Evolutionary conservation across 2,329 filamentous ascomycete species (phyloP), one percentile per base, ranked within the genome.

Genomic region (Colletotrichum liaoningense): DNA sequence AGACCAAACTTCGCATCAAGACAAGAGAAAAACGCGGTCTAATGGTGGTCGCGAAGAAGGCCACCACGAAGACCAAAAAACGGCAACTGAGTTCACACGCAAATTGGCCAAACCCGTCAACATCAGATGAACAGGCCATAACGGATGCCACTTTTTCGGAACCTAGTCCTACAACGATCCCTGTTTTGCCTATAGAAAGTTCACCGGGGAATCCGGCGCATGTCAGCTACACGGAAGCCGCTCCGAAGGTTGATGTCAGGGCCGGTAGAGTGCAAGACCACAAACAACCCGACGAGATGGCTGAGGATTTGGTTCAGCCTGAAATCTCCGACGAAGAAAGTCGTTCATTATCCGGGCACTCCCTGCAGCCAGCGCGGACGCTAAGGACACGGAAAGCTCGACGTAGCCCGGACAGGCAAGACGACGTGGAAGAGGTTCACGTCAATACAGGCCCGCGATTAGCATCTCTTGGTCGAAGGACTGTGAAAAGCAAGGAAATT

Each of bases 11-110:
- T 46, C 84, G 84, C 8, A 86, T 89, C 64, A 85, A 82, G 72
- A 80, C 86, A 22, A 82, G 84, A 69, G 84, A 85, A 72, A 86
- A 84, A 72, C 83, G 87, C 65, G 87, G 88, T 2, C 76, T 90
- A 8, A 76, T 89, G 56, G 82, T 89, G 79, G 65, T 88, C 5
- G 81, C 84, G 1, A 84, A 87, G 64, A 81, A 78, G 66, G 75
- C 77, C 14, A 24, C 9, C 5, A 11, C 67, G 9, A 69, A 19
- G 24, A 74, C 56, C 24, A 28, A 35, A 19, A 4, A 16, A 46
- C 49, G 42, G 19, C 24, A 14, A 33, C 7, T 14, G 11, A n/a
- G 60, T 16, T 58, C 30, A 28, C 33, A n/a, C 7, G 26, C 26
- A 6, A 19, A 33, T 3, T 6, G 19, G 3, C n/a, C n/a, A n/a